phyloP scores from a whole-genome alignment of 2,329 filamentous ascomycete species.

The Cryphonectria nitschkei region DNA sequence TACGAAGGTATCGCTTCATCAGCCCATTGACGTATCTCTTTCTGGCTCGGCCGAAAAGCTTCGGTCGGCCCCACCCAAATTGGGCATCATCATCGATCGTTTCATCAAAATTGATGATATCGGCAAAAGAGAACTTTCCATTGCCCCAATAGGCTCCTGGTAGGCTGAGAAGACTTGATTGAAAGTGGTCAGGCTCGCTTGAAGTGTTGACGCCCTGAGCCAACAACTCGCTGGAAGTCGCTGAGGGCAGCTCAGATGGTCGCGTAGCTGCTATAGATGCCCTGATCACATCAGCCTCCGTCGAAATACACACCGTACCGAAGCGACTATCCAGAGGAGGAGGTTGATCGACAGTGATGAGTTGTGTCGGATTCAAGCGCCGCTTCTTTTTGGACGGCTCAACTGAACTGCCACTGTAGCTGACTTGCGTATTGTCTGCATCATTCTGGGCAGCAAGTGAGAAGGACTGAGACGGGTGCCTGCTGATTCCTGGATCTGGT shows the following conservation, averaged over 20 bases:
- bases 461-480: neutral
- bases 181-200: neutral
- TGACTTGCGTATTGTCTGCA: neutral
- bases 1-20: slow-evolving; percentile 46
- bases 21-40: slow-evolving; percentile 47
- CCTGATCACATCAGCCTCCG: slow-evolving; percentile 18
- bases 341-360: slow-evolving; percentile 30
- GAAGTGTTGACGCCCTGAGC: neutral
- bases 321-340: slow-evolving; percentile 23
- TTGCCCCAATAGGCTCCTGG: slow-evolving; percentile 42
- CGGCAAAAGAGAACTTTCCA: slow-evolving; percentile 34
- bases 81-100: slow-evolving; percentile 20
- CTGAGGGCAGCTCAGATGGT: neutral
- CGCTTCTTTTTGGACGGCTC: slow-evolving; percentile 36
- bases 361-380: slow-evolving; percentile 36
- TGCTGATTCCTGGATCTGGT: slow-evolving; percentile 6
- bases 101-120: slow-evolving; percentile 19
- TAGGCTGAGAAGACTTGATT: slow-evolving; percentile 1
- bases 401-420: neutral
- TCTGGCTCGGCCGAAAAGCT: slow-evolving; percentile 45
- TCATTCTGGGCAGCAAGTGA: neutral
- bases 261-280: neutral
- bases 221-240: too few relatives aligned
- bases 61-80: slow-evolving; percentile 37
- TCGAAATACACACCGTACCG: slow-evolving; percentile 21